Percentiles rank a stretch among this genome's conserved stretches.
phyloP scores from a whole-genome alignment of 2,329 filamentous ascomycete genomes.

The Ophiostoma triangulosporum region DNA sequence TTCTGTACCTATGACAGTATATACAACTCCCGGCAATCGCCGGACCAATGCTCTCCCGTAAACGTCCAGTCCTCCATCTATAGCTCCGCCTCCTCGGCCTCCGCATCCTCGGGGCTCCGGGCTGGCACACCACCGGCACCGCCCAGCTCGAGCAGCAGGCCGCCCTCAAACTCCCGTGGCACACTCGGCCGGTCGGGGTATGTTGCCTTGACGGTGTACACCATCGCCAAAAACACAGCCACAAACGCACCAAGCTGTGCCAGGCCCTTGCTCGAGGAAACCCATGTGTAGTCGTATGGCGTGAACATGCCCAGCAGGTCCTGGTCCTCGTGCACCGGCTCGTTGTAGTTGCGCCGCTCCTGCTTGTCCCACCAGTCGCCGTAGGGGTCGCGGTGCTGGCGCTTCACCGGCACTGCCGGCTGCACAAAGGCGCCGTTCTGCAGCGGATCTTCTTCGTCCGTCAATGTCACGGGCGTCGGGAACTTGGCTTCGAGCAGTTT shows the following conservation, averaged over 20 bases:
- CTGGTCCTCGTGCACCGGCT: conserved; percentile 93
- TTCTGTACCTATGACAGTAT: conserved; percentile 10
- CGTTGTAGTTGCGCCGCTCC: conserved; percentile 91
- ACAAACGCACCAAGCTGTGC: conserved; percentile 58
- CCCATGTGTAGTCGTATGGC: conserved; percentile 78
- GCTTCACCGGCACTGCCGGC: conserved; percentile 66
- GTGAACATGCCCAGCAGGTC: conserved; percentile 85
- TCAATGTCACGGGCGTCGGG: conserved; percentile 32
- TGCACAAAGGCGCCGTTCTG: conserved; percentile 79
- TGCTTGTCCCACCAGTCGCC: conserved; percentile 96
- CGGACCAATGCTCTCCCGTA: not conserved
- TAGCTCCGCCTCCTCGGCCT: conserved; percentile 5
- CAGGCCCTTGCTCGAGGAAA: conserved; percentile 54
- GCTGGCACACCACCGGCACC: conserved; percentile 47
- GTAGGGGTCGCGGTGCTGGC: conserved; percentile 84
- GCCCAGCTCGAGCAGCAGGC: conserved; percentile 62
- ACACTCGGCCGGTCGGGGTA: conserved; percentile 61
- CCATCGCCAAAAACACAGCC: conserved; percentile 46
- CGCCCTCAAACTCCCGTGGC: conserved; percentile 58
- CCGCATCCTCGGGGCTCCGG: conserved; percentile 5
- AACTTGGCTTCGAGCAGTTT: conserved; percentile 38
- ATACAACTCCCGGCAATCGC: conserved; percentile 4
- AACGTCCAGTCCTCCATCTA: no score
- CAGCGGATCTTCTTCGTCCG: conserved; percentile 50
- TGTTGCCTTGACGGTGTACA: conserved; percentile 51